phyloP scores from a whole-genome alignment of 2,329 filamentous ascomycete genomes.

The Colletotrichum noveboracense region DNA sequence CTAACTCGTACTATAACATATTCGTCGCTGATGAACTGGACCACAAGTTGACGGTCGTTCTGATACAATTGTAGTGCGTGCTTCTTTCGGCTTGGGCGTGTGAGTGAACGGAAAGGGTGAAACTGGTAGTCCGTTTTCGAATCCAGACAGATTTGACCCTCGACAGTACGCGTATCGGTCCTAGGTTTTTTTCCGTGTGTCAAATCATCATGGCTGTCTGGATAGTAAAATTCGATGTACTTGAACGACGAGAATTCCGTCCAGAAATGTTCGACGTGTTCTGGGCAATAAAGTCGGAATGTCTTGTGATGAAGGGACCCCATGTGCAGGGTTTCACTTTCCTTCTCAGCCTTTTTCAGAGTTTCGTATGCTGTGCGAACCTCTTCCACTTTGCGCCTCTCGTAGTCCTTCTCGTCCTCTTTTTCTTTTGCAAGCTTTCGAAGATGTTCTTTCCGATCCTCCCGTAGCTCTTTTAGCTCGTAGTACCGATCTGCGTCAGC shows the following conservation, averaged over 20 bases:
- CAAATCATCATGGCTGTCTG: not conserved
- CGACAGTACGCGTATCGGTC: not conserved
- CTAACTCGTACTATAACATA: not conserved
- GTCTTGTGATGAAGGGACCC: not conserved
- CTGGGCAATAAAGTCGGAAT: not conserved
- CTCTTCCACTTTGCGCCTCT: not conserved
- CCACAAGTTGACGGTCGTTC: not conserved
- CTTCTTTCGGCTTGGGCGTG: not conserved
- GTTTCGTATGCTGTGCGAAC: not conserved
- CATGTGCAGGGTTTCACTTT: not conserved
- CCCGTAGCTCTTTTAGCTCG: not conserved
- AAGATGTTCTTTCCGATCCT: not conserved
- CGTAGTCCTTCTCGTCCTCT: not conserved
- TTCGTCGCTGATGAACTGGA: not conserved
- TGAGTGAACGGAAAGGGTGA: not conserved
- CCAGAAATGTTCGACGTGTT: not conserved
- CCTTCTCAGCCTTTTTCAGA: not conserved
- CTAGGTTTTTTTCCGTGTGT: not conserved
- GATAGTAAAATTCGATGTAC: not conserved
- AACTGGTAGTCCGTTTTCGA: not conserved
- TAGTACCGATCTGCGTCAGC: not conserved
- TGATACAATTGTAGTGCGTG: not conserved
- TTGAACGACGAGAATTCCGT: not conserved
- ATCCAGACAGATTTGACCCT: not conserved
- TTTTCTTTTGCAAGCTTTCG: not conserved